These are phyloP conservation scores for Corylus heterophylla DNA, from an alignment of 306 rosid species.

Conservation along the genomic window DNA sequence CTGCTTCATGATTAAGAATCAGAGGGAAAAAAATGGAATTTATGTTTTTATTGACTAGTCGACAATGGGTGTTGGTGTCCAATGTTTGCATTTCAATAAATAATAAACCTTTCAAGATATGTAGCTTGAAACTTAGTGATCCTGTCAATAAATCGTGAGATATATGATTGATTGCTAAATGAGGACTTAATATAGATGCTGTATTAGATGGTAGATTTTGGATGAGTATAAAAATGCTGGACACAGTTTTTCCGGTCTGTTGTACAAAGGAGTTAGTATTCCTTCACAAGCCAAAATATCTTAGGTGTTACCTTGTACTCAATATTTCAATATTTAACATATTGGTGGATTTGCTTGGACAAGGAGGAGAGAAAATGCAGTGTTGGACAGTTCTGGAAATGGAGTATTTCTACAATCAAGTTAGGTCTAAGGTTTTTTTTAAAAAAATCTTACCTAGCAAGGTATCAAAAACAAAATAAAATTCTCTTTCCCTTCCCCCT, in stretches of 20 bases:
- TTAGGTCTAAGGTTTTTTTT: too few species aligned
- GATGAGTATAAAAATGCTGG: background rate
- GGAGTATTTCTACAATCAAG: background rate
- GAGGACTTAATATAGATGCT: background rate
- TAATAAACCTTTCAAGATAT: background rate
- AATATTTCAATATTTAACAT: background rate
- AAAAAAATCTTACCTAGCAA: too few species aligned
- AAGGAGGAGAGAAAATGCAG: background rate
- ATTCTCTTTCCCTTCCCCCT: background rate
- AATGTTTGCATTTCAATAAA: background rate
- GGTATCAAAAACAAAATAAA: too few species aligned
- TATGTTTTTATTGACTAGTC: conserved; percentile 4
- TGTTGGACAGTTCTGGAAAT: background rate
- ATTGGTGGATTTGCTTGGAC: background rate
- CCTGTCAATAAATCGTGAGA: background rate
- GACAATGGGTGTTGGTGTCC: background rate
- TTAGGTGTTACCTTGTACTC: background rate
- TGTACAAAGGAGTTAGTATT: background rate
- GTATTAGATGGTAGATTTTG: background rate
- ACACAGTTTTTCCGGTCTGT: background rate
- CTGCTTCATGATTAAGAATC: background rate
- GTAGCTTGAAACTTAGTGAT: background rate
- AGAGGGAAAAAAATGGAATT: conserved; percentile 7
- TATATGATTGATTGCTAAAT: background rate
- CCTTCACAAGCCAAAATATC: background rate